Evolutionary conservation across 176 grass and related monocot genomes (phyloP), one percentile per base, ranked within the genome.

Genomic region (Musa troglodytarum): DNA sequence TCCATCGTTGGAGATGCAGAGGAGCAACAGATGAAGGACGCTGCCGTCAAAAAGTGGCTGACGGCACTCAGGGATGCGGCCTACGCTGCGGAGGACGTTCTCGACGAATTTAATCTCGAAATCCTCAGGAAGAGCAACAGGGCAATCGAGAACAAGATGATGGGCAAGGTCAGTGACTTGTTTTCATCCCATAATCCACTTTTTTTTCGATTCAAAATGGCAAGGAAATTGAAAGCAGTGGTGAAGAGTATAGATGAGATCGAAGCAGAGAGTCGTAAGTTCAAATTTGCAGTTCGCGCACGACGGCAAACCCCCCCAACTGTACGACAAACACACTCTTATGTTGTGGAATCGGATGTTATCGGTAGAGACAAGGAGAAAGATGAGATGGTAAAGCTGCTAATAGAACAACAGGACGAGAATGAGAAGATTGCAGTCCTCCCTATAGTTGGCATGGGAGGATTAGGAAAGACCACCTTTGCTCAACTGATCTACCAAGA

Each of bases 401-500:
- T 84, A 51, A 56, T 83, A 1, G 49, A 74, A 21, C 43, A 69
- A 17, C 43, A 17, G 23, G 8, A 50, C 13, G 4, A 20, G 1
- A 11, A 1, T 3, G 49, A 3, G 25, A 68, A 80, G 49, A 20
- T 83, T 43, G 72, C 9, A 0, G 74, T 89, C 3, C 17, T 92
- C 2, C 80, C 89, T 0, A 53, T 91, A 2, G 17, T 83, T 8
- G 85, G 89, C 4, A 88, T 88, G 79, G 85, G 85, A 0, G 85
- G 82, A 29, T 9, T 83, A 9, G 89, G 85, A 0, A 91, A 91
- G 64, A 88, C 82, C 0, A 88, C 82, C 0, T 49, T 91, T 0
- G 82, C 80, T 4, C 83, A 83, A 52, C 8, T 88, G 24, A 85
- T 85, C 13, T 91, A 78, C 69, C 82, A 85, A 0, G 76, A 92